Evolutionary conservation across 306 rosid species (phyloP).

Genomic region (Biancaea sappan): DNA sequence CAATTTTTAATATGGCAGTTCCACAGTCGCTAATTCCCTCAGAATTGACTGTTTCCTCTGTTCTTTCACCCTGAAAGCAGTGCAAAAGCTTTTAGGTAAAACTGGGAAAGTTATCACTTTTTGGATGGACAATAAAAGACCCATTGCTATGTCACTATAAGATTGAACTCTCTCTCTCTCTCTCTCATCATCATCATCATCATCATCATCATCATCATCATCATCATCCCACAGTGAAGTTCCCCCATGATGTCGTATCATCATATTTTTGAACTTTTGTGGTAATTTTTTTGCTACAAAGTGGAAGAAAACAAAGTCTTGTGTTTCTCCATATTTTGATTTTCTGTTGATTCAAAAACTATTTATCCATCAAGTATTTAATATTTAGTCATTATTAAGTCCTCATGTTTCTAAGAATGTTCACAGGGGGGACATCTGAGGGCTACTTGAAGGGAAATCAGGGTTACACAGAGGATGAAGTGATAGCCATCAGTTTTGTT

Average conservation of each 20-base stretch:
- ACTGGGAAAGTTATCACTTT: conserved; percentile 74
- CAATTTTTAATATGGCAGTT: conserved; percentile 49
- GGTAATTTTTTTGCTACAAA: neutral
- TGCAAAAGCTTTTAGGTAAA: conserved; percentile 91
- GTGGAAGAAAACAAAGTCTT: too few relatives aligned
- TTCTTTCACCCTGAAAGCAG: conserved; percentile 91
- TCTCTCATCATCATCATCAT: too few relatives aligned
- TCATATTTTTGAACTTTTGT: neutral
- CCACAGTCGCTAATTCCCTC: conserved; percentile 82
- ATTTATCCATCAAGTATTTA: too few relatives aligned
- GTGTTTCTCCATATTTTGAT: too few relatives aligned
- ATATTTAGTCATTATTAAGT: too few relatives aligned
- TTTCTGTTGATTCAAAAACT: too few relatives aligned
- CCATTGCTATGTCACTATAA: conserved; percentile 94
- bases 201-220: too few relatives aligned
- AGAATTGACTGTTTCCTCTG: conserved; percentile 86
- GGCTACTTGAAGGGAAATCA: too few relatives aligned
- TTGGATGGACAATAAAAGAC: conserved; percentile 99
- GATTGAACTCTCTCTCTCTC: conserved; percentile 33
- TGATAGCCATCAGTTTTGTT: too few relatives aligned
- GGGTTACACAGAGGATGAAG: too few relatives aligned
- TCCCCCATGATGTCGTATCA: neutral
- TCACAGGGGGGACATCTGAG: too few relatives aligned
- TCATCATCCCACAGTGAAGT: conserved; percentile 5
- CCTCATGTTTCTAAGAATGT: too few relatives aligned